These are phyloP conservation scores for Spathaspora sp. DNA, from an alignment of 1,139 yeast species.

Conservation along the genomic window DNA sequence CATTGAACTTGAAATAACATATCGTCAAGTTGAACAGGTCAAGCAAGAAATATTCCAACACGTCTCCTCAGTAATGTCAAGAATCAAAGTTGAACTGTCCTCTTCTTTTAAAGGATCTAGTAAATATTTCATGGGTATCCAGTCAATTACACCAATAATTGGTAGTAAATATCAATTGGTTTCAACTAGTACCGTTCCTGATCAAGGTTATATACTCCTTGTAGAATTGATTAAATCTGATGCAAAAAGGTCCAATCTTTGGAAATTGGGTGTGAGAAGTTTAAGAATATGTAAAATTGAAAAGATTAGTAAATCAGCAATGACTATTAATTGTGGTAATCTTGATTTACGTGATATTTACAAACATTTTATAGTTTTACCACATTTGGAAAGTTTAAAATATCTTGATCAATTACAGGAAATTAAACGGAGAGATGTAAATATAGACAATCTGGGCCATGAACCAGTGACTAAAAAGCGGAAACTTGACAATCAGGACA, in stretches of 20 bases:
- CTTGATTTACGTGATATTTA: slow-evolving; percentile 6
- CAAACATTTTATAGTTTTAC: slow-evolving; percentile 11
- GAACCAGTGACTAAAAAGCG: slow-evolving; percentile 3
- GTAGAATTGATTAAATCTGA: slow-evolving; percentile 31
- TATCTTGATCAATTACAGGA: slow-evolving; percentile 2
- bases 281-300: slow-evolving; percentile 17
- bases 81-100: slow-evolving; percentile 4
- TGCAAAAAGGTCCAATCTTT: slow-evolving; percentile 21
- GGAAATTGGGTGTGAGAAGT: slow-evolving; percentile 15
- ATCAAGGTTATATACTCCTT: slow-evolving; percentile 15
- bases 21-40: not conserved
- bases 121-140: slow-evolving; percentile 11
- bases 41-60: slow-evolving; percentile 5
- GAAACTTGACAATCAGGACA: not conserved
- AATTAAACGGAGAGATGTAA: not conserved
- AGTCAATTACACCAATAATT: slow-evolving; percentile 7
- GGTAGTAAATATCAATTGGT: slow-evolving; percentile 6
- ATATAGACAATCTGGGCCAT: not conserved
- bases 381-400: slow-evolving; percentile 2
- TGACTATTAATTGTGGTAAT: slow-evolving; percentile 7
- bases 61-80: slow-evolving; percentile 4
- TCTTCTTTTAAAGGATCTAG: slow-evolving; percentile 6
- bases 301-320: not conserved
- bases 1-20: not conserved
- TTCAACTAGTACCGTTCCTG: slow-evolving; percentile 1